Evolutionary conservation across 345 rosid species (phyloP), one percentile per base, ranked within the genome.

Genomic region (Pistacia atlantica): DNA sequence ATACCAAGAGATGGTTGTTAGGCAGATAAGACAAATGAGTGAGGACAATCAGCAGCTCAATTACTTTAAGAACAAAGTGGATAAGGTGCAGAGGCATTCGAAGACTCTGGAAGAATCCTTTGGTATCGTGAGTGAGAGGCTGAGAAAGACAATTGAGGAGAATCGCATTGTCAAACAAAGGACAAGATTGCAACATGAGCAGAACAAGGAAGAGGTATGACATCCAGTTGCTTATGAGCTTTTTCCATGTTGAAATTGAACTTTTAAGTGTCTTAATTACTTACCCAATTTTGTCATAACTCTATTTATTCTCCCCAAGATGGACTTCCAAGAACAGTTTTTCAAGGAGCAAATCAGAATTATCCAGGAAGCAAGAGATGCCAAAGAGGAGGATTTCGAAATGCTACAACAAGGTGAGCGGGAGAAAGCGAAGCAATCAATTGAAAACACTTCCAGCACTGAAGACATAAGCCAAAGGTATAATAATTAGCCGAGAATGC

Each of bases 31-130:
- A 82, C 90, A 90, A 80, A 91, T 96, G 80, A 67, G 88, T 25
- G 97, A 92, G 81, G 95, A 92, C 65, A 92, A 90, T 71, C 97
- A 93, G 87, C 90, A 87, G 84, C 93, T 94, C 8, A 75, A 71
- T 58, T 92, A 83, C 81, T 78, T 67, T 5, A 90, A 90, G 79
- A 85, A 80, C 84, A 89, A 67, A 83, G 86, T 82, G 12, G 82
- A 28, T 0, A 87, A 67, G 67, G 87, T 86, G 62, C 84, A 75
- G 77, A 88, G 67, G 81, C 84, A 83, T 66, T 49, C 82, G 17
- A 88, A 75, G 72, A 84, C 75, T 71, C 89, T 97, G 25, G 86
- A 84, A 81, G 93, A 87, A 65, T 87, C 93, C 59, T 63, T 89
- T 64, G 90, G 79, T 14, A 67, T 84, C 4, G 74, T 94, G 76